These are phyloP conservation scores for Xylaria telfairii DNA, from an alignment of 495 filamentous ascomycete species.

Conservation along the genomic window DNA sequence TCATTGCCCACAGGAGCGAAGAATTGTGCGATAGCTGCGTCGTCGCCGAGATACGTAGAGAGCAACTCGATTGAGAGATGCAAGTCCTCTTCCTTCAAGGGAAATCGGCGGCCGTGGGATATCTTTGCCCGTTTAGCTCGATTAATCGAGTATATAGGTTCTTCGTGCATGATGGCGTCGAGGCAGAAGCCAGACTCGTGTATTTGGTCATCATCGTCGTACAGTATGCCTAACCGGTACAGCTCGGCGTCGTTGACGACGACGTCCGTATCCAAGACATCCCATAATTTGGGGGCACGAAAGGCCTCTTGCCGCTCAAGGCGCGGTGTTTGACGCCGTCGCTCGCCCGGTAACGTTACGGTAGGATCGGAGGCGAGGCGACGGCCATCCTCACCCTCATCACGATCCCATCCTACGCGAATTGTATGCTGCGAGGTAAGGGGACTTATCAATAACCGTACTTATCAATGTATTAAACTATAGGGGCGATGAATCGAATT, in stretches of 20 bases:
- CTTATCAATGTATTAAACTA: too few relatives aligned
- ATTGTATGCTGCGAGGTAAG: not conserved
- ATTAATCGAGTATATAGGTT: slow-evolving; percentile 41
- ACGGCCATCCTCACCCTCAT: slow-evolving; percentile 36
- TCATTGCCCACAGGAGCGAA: slow-evolving; percentile 31
- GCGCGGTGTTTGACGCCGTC: slow-evolving; percentile 37
- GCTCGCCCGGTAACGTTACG: slow-evolving; percentile 38
- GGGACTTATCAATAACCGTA: not conserved
- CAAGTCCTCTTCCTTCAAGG: slow-evolving; percentile 10
- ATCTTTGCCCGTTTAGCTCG: slow-evolving; percentile 39
- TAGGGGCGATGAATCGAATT: not conserved
- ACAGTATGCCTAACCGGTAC: slow-evolving; percentile 47
- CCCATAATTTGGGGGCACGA: slow-evolving; percentile 35
- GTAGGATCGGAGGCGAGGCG: slow-evolving; percentile 37
- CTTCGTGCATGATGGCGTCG: slow-evolving; percentile 40
- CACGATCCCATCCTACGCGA: slow-evolving; percentile 17
- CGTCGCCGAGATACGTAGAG: slow-evolving; percentile 38
- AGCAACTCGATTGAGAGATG: slow-evolving; percentile 38
- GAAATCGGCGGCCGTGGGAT: not conserved
- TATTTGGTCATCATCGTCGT: slow-evolving; percentile 35
- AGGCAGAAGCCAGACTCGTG: slow-evolving; percentile 44
- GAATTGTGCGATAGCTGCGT: slow-evolving; percentile 38
- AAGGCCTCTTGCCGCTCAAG: slow-evolving; percentile 54
- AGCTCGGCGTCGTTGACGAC: slow-evolving; percentile 41
- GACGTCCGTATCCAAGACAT: slow-evolving; percentile 26